A percentile compares a stretch with the other conserved stretches of the same genome.
These are phyloP conservation scores for Fomitopsis serialis DNA, from an alignment of 768 basidiomycete species.

Conservation along the genomic window DNA sequence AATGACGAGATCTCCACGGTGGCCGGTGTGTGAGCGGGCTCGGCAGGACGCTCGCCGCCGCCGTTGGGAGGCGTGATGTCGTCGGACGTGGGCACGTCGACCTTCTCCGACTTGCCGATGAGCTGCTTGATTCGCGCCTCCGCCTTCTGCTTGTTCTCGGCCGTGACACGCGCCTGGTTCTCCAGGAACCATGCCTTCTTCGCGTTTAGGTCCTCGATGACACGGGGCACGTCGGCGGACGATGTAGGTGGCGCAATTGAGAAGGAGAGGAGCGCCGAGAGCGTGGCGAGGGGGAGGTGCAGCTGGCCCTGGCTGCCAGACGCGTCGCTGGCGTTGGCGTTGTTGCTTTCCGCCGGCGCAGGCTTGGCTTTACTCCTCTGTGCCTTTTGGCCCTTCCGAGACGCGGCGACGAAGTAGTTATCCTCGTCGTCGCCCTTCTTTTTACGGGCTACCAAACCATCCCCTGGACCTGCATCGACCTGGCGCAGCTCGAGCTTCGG, in stretches of 20 bases:
- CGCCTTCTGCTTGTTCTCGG: conserved; percentile 76
- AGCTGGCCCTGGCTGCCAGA: conserved; percentile 36
- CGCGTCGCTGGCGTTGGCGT: conserved; percentile 21
- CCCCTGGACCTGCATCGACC: conserved; percentile 62
- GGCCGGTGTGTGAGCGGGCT: conserved; percentile 39
- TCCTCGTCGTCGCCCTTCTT: conserved; percentile 92
- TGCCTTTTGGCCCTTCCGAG: conserved; percentile 60
- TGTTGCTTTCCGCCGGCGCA: conserved; percentile 10
- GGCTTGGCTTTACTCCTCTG: conserved; percentile 45
- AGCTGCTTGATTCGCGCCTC: conserved; percentile 70
- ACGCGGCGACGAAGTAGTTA: conserved; percentile 66
- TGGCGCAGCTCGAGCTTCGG: conserved; percentile 81
- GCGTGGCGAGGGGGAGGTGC: conserved; percentile 79
- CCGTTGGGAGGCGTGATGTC: conserved; percentile 35
- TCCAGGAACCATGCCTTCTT: conserved; percentile 96
- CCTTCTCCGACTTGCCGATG: conserved; percentile 30
- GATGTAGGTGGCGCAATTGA: conserved; percentile 89
- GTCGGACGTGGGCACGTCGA: conserved; percentile 22
- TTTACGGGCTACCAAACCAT: conserved; percentile 72
- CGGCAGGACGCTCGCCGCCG: conserved; percentile 36
- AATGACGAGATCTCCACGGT: conserved; percentile 24
- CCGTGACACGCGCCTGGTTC: conserved; percentile 78
- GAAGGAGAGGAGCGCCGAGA: conserved; percentile 80
- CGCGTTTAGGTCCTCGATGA: conserved; percentile 84
- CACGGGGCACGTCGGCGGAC: conserved; percentile 68